phyloP scores from a whole-genome alignment of 1,284 basidiomycete species.

The Entoloma clypeatum region DNA sequence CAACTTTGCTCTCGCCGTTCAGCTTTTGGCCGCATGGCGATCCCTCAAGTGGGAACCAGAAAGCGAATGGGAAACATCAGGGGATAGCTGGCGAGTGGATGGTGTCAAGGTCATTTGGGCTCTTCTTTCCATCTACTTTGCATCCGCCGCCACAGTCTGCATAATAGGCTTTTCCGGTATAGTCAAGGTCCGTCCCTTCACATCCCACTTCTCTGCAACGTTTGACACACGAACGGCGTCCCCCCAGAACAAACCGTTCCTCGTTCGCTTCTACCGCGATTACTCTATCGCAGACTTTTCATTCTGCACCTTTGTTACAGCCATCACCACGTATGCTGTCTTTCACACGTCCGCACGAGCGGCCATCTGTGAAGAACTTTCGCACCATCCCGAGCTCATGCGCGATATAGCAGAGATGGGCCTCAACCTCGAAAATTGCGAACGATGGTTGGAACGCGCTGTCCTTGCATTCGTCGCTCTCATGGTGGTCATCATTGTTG shows the following conservation, averaged over 20 bases:
- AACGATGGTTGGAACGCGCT: slow-evolving; percentile 69
- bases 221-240: slow-evolving; percentile 3
- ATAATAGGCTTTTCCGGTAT: slow-evolving; percentile 64
- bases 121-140: slow-evolving; percentile 64
- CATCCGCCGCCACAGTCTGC: slow-evolving; percentile 57
- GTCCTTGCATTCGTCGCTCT: slow-evolving; percentile 53
- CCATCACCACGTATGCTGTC: slow-evolving; percentile 52
- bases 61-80: slow-evolving; percentile 66
- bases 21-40: slow-evolving; percentile 54
- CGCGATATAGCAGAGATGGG: slow-evolving; percentile 68
- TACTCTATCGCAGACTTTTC: slow-evolving; percentile 72
- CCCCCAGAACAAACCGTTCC: slow-evolving; percentile 46
- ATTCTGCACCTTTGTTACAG: slow-evolving; percentile 55
- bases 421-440: slow-evolving; percentile 72
- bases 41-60: slow-evolving; percentile 66
- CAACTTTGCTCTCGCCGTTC: slow-evolving; percentile 52
- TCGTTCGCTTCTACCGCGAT: slow-evolving; percentile 64
- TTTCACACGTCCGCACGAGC: slow-evolving; percentile 55
- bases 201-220: background rate
- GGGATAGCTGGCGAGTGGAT: slow-evolving; percentile 56
- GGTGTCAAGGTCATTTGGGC: slow-evolving; percentile 61
- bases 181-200: slow-evolving; percentile 51
- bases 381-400: slow-evolving; percentile 68
- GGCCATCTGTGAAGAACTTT: slow-evolving; percentile 66
- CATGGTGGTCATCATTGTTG: slow-evolving; percentile 57